phyloP scores from a whole-genome alignment of 2,329 filamentous ascomycete species.

The Beauveria brongniartii region DNA sequence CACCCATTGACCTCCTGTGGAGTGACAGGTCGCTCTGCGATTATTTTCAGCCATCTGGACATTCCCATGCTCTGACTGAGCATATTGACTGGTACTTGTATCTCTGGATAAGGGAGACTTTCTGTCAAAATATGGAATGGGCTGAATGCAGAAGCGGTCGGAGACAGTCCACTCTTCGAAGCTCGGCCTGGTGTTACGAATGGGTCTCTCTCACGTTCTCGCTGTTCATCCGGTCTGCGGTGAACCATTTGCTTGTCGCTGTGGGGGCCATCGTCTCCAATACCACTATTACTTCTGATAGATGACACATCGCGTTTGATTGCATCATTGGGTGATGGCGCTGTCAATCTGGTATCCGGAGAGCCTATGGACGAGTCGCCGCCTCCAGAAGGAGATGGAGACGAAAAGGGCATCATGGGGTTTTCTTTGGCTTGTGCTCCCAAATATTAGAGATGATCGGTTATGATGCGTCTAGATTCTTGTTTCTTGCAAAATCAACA shows the following conservation, averaged over 20 bases:
- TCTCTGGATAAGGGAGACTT: conserved; percentile 15
- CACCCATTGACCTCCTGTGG: conserved; percentile 34
- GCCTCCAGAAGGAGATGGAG: conserved; percentile 42
- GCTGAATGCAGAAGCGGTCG: conserved; percentile 54
- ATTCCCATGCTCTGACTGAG: conserved; percentile 40
- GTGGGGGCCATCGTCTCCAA: neutral
- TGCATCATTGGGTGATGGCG: conserved; percentile 53
- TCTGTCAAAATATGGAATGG: conserved; percentile 28
- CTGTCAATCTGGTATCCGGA: conserved; percentile 54
- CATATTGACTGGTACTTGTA: conserved; percentile 22
- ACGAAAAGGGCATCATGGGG: conserved; percentile 25
- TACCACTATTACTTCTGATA: neutral
- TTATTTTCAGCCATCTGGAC: conserved; percentile 38
- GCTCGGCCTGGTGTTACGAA: conserved; percentile 38
- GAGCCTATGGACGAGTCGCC: conserved; percentile 54
- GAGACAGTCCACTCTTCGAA: conserved; percentile 43
- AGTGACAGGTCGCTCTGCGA: conserved; percentile 23
- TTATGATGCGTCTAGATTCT: neutral
- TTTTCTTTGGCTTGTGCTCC: neutral
- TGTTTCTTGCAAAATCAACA: neutral
- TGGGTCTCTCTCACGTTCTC: conserved; percentile 40
- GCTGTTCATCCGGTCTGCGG: conserved; percentile 13
- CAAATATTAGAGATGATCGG: neutral
- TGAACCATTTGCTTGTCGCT: neutral
- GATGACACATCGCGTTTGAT: neutral